These are phyloP conservation scores for Hsuehochloa calcarea DNA, from an alignment of 176 grass and related monocot species.

Conservation along the genomic window DNA sequence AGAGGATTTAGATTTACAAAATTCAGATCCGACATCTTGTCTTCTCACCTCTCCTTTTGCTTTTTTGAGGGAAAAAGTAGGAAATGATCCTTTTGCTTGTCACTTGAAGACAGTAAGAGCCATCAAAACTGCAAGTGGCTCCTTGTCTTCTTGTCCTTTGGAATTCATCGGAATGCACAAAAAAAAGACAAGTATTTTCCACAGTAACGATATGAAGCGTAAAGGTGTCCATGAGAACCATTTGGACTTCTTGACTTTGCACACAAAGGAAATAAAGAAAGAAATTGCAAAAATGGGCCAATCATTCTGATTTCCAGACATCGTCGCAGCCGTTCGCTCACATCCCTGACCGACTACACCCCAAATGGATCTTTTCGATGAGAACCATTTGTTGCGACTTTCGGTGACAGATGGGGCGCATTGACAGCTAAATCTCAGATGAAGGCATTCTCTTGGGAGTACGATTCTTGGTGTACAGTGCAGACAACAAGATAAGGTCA, in stretches of 20 bases:
- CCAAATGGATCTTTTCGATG: slow-evolving; percentile 14
- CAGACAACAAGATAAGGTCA: slow-evolving; percentile 19
- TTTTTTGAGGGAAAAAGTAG: not conserved
- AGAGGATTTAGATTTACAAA: no score
- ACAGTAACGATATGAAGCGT: not conserved
- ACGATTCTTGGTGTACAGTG: not conserved
- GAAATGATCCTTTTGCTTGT: slow-evolving; percentile 9
- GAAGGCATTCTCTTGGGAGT: not conserved
- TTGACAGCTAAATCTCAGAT: not conserved
- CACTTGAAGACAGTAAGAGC: slow-evolving; percentile 5
- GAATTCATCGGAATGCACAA: slow-evolving; percentile 32
- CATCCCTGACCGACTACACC: not conserved
- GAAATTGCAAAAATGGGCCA: not conserved
- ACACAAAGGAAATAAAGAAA: not conserved
- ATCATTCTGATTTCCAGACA: slow-evolving; percentile 15
- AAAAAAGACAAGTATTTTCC: slow-evolving; percentile 19
- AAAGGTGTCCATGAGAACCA: not conserved
- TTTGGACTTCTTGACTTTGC: slow-evolving; percentile 28
- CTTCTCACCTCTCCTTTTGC: slow-evolving; percentile 29
- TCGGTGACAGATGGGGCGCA: slow-evolving; percentile 29
- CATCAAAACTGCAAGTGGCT: slow-evolving; percentile 39
- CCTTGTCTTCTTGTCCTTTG: slow-evolving; percentile 35
- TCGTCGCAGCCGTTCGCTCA: slow-evolving; percentile 6
- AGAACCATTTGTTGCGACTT: slow-evolving; percentile 11
- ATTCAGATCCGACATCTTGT: no score